phyloP scores from a whole-genome alignment of 257 asterid species.

The Plantago elongata region DNA sequence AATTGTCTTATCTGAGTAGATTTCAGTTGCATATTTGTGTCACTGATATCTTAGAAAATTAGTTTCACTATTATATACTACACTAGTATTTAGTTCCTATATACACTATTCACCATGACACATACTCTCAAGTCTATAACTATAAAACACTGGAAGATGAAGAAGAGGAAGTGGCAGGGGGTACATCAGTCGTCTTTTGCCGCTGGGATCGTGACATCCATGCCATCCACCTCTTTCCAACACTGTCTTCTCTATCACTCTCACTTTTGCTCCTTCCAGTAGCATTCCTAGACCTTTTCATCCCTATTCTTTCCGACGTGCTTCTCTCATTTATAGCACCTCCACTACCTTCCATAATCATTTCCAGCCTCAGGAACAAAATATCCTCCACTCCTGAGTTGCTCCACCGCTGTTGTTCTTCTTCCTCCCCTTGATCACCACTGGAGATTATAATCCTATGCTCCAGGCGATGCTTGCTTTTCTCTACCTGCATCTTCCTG shows the following conservation, averaged over 20 bases:
- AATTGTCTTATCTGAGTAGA: no score
- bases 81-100: not conserved
- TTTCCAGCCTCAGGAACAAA: slow-evolving; percentile 31
- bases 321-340: slow-evolving; percentile 45
- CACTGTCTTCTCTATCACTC: slow-evolving; percentile 29
- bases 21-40: no score
- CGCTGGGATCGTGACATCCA: slow-evolving; percentile 57
- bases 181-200: slow-evolving; percentile 3
- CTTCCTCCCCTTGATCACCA: slow-evolving; percentile 7
- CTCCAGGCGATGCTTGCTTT: slow-evolving; percentile 40
- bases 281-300: slow-evolving; percentile 42
- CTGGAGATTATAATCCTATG: slow-evolving; percentile 55
- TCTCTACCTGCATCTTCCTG: slow-evolving; percentile 23
- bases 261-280: slow-evolving; percentile 8
- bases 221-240: slow-evolving; percentile 49
- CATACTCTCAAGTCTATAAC: not conserved
- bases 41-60: not conserved
- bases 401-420: slow-evolving; percentile 39
- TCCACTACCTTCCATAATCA: slow-evolving; percentile 34
- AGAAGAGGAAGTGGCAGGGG: slow-evolving; percentile 19
- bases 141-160: slow-evolving; percentile 11
- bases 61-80: not conserved
- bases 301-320: slow-evolving; percentile 62
- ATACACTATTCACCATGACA: not conserved
- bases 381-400: slow-evolving; percentile 44